Evolutionary conservation across 2,329 filamentous ascomycete species (phyloP).

Genomic region (Botrytis hyacinthi): DNA sequence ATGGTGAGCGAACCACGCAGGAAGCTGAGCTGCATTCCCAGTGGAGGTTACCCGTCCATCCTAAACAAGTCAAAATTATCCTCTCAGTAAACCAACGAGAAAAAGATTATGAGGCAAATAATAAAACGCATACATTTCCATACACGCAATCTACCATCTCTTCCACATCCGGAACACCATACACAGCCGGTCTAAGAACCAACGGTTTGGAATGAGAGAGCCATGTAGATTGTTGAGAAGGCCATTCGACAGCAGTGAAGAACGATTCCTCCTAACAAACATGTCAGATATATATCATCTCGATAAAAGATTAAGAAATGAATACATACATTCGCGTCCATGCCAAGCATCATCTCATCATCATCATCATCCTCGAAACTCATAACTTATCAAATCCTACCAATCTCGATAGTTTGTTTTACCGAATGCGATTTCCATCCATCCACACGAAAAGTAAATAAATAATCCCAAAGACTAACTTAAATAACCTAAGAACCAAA

Average conservation of each 20-base stretch:
- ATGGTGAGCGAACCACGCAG: no score
- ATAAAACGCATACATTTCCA: no score
- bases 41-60: no score
- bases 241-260: background rate
- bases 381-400: background rate
- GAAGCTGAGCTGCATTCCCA: no score
- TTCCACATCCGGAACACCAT: background rate
- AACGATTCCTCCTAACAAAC: background rate
- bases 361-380: background rate
- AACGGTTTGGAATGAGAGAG: background rate
- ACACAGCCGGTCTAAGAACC: background rate
- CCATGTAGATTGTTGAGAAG: background rate
- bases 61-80: no score
- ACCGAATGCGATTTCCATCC: background rate
- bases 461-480: background rate
- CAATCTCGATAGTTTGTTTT: background rate
- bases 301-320: no score
- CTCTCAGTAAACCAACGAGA: no score
- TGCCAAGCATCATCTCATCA: background rate
- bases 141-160: background rate
- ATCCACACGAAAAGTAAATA: no score
- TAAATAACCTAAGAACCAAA: background rate
- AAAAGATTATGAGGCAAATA: no score
- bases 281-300: background rate
- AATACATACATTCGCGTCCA: background rate